These are phyloP conservation scores for Singerocomus inundabilis DNA, from an alignment of 1,284 basidiomycete species.

Conservation along the genomic window DNA sequence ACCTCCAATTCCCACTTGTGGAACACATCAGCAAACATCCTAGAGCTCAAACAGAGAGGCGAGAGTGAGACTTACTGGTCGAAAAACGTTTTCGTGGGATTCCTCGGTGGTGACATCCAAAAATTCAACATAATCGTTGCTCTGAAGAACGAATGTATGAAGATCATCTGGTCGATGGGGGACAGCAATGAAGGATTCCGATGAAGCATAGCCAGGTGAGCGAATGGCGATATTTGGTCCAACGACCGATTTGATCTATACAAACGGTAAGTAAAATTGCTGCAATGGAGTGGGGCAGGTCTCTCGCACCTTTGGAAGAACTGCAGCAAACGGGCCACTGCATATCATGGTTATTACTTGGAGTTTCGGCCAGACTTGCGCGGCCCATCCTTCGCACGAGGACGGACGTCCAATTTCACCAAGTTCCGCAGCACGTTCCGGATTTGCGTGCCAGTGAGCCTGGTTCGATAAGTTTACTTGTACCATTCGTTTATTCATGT, in stretches of 20 bases:
- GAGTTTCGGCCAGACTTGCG: conserved; percentile 10
- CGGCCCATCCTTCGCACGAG: conserved; percentile 14
- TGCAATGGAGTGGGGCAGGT: no score
- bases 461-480: background rate
- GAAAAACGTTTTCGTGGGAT: background rate
- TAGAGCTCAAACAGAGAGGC: background rate
- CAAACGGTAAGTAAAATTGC: background rate
- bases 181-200: conserved; percentile 3
- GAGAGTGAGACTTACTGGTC: background rate
- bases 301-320: conserved; percentile 1
- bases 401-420: conserved; percentile 9
- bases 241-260: background rate
- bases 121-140: conserved; percentile 3
- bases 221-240: conserved; percentile 4
- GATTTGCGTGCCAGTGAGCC: conserved; percentile 2
- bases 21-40: background rate
- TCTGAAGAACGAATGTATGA: background rate
- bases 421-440: conserved; percentile 12
- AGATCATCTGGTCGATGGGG: background rate
- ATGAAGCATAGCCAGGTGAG: conserved; percentile 3
- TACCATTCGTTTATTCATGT: background rate
- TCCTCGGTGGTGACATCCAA: background rate
- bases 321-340: conserved; percentile 12
- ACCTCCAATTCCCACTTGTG: conserved; percentile 11
- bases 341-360: background rate